Evolutionary conservation across 768 basidiomycete genomes (phyloP).

Genomic region (Mycena chlorophos): DNA sequence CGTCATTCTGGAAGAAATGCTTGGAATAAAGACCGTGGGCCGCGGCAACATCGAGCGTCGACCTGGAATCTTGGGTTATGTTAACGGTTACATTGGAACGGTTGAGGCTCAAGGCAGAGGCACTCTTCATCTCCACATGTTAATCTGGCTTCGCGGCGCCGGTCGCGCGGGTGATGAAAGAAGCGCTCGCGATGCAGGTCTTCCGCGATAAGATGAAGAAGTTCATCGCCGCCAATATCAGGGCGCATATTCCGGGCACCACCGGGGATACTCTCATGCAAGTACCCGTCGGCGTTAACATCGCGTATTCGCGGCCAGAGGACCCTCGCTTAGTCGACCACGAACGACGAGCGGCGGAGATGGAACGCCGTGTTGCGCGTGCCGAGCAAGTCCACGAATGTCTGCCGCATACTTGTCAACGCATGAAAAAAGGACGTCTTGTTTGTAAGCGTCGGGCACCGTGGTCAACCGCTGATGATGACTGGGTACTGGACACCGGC

Average conservation of each 20-base stretch:
- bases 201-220: conserved; percentile 30
- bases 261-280: conserved; percentile 9
- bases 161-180: conserved; percentile 18
- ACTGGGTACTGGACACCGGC: conserved; percentile 29
- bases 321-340: conserved; percentile 30
- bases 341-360: neutral
- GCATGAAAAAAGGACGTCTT: conserved; percentile 9
- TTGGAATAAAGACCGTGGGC: conserved; percentile 29
- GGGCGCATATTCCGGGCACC: conserved; percentile 30
- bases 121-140: conserved; percentile 40
- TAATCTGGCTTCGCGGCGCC: conserved; percentile 40
- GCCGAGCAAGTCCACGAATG: conserved; percentile 38
- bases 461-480: conserved; percentile 22
- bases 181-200: conserved; percentile 20
- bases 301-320: conserved; percentile 36
- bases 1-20: conserved; percentile 31
- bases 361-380: conserved; percentile 27
- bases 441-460: conserved; percentile 38
- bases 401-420: conserved; percentile 23
- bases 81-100: conserved; percentile 35
- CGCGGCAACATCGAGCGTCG: conserved; percentile 8
- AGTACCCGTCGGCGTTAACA: conserved; percentile 21
- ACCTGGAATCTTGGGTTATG: conserved; percentile 35
- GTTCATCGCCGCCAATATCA: conserved; percentile 34
- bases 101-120: conserved; percentile 45